phyloP scores from a whole-genome alignment of 106 monocot genomes.

The Cymbidium sinense region DNA sequence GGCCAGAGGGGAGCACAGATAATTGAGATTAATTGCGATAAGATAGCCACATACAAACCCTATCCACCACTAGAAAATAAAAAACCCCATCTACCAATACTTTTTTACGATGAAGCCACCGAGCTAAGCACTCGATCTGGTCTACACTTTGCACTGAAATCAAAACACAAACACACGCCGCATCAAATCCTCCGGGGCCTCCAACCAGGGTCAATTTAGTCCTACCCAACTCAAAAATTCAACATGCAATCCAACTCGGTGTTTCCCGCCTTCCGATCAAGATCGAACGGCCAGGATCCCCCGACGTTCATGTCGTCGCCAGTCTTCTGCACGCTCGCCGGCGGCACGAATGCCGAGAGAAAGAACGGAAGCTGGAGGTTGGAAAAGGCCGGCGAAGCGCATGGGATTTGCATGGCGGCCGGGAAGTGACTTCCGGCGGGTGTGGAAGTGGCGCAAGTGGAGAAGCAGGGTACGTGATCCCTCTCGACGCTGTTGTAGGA shows the following conservation, averaged over 20 bases:
- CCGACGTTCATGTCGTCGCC: background rate
- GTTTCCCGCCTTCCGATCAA: constrained; percentile 48
- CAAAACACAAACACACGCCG: no score
- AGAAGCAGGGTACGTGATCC: constrained; percentile 98
- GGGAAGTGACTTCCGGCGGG: background rate
- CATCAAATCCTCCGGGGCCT: no score
- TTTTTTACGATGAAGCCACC: no score
- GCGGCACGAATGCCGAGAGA: constrained; percentile 18
- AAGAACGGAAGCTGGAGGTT: constrained; percentile 56
- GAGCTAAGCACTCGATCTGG: no score
- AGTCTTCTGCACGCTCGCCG: background rate
- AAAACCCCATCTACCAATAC: no score
- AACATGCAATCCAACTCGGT: constrained; percentile 72
- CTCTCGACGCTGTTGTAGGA: constrained; percentile 31
- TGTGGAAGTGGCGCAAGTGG: constrained; percentile 29
- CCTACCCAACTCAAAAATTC: constrained; percentile 19
- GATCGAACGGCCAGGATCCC: constrained; percentile 19
- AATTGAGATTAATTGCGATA: no score
- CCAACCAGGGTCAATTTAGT: no score
- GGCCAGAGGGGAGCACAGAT: no score
- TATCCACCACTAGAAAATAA: no score
- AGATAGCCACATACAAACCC: no score
- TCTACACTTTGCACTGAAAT: no score
- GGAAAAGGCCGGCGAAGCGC: constrained; percentile 42
- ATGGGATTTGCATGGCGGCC: constrained; percentile 24